A percentile compares a stretch with the other conserved stretches of the same genome.
Conservation (phyloP, 2,329 filamentous ascomycete species). For the Fusarium pseudonygamai region DNA sequence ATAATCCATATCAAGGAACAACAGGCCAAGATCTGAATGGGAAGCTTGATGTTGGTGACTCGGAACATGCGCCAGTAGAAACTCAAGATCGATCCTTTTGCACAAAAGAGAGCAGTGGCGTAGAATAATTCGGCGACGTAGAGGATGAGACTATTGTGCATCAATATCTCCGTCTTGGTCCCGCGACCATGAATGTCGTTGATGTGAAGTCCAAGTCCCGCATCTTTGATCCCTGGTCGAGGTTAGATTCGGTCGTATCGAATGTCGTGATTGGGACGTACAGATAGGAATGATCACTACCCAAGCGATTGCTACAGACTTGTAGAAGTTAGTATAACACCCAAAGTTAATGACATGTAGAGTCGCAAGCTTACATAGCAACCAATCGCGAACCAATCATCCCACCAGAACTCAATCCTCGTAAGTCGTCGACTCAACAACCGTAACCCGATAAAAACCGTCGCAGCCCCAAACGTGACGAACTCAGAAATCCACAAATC, state of each 20-base stretch:
- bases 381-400: slow-evolving; percentile 31
- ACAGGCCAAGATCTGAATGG: slow-evolving; percentile 40
- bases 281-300: slow-evolving; percentile 27
- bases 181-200: slow-evolving; percentile 8
- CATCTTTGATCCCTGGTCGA: slow-evolving; percentile 22
- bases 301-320: slow-evolving; percentile 30
- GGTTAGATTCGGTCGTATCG: not conserved
- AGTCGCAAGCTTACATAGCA: slow-evolving; percentile 15
- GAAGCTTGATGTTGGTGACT: slow-evolving; percentile 37
- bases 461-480: slow-evolving; percentile 26
- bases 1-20: slow-evolving; percentile 42
- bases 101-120: slow-evolving; percentile 40
- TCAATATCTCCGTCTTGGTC: slow-evolving; percentile 7
- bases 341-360: accelerated
- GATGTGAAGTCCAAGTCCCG: slow-evolving; percentile 24
- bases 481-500: slow-evolving; percentile 28
- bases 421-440: slow-evolving; percentile 28
- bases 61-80: slow-evolving; percentile 48
- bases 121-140: slow-evolving; percentile 43
- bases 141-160: slow-evolving; percentile 16
- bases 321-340: accelerated
- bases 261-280: not conserved
- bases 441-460: slow-evolving; percentile 16
- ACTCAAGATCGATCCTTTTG: slow-evolving; percentile 42
- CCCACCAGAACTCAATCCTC: slow-evolving; percentile 31